Conservation (phyloP, 1,284 basidiomycete species). For the Ganoderma meredithae region DNA sequence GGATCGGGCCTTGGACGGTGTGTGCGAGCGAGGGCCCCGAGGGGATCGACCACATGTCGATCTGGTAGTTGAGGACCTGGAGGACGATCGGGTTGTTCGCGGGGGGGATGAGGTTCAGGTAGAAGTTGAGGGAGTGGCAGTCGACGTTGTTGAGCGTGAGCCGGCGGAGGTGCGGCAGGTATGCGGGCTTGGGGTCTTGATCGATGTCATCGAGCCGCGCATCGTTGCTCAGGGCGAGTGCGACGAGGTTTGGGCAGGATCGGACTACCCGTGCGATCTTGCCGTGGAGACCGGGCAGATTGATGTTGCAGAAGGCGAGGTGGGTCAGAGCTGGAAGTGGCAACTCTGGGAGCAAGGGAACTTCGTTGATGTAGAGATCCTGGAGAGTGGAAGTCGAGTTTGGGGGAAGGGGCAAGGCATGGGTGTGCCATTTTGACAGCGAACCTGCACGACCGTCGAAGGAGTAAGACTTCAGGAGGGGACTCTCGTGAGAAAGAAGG, state of each 20-base stretch:
- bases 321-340: conserved; percentile 12
- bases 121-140: conserved; percentile 1
- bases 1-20: neutral
- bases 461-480: neutral
- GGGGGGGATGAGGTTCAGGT: conserved; percentile 7
- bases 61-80: conserved; percentile 6
- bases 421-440: conserved; percentile 10
- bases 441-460: conserved; percentile 11
- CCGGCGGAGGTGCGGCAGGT: neutral
- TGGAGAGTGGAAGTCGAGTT: neutral
- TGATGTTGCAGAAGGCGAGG: conserved; percentile 11
- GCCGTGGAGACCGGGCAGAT: neutral
- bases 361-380: conserved; percentile 6
- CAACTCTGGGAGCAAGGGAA: conserved; percentile 10
- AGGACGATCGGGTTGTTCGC: neutral
- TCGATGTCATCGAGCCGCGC: neutral
- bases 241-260: conserved; percentile 8
- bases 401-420: conserved; percentile 7
- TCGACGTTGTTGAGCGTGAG: conserved; percentile 1
- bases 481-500: neutral
- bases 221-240: conserved; percentile 4
- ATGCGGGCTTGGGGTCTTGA: neutral
- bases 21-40: neutral
- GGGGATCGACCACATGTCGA: neutral
- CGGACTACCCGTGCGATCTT: conserved; percentile 1